Evolutionary conservation across 2,329 filamentous ascomycete genomes (phyloP), one percentile per base, ranked within the genome.

Genomic region (Hypoxylon sp.): DNA sequence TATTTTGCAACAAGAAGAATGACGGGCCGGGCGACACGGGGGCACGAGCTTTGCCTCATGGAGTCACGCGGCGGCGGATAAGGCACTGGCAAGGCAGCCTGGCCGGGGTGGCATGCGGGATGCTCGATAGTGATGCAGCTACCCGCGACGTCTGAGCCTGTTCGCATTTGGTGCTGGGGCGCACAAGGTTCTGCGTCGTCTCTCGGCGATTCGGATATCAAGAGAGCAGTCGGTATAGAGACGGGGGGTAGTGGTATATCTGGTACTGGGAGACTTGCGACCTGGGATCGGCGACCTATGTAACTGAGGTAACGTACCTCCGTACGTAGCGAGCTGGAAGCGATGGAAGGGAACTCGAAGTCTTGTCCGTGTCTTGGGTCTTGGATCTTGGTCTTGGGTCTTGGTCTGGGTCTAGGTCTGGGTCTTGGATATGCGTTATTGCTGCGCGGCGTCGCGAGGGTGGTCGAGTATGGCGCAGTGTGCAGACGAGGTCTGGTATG

Each of bases 41-140:
- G 66, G 64, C 46, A 64, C 60, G 65, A 63, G 63, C 60, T 60
- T 61, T 47, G 55, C 58, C 64, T 72, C 69, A 73, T 58, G 70
- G 69, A 66, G 70, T 72, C 69, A 73, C 71, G 69, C 71, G 71
- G 57, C 71, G 70, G 58, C 71, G 71, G 71, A 72, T 73, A 70
- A 72, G 66, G 70, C 70, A 73, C 71, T 72, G 69, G 64, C n/a
- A n/a, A n/a, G n/a, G 71, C 69, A 46, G 70, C 71, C 59, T 73
- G 69, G 60, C 69, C 70, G 52, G 71, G 70, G 63, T 73, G 69
- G 56, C 71, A 73, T 69, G 69, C 68, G 68, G 71, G 70, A 73
- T 71, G 69, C 65, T 72, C 68, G 68, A 73, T 72, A 69, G 69
- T 72, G 60, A 68, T 73, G 71, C 71, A 73, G 67, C 68, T 72